These are phyloP conservation scores for Cladobotryum protrusum DNA, from an alignment of 2,329 filamentous ascomycete species.

Conservation along the genomic window DNA sequence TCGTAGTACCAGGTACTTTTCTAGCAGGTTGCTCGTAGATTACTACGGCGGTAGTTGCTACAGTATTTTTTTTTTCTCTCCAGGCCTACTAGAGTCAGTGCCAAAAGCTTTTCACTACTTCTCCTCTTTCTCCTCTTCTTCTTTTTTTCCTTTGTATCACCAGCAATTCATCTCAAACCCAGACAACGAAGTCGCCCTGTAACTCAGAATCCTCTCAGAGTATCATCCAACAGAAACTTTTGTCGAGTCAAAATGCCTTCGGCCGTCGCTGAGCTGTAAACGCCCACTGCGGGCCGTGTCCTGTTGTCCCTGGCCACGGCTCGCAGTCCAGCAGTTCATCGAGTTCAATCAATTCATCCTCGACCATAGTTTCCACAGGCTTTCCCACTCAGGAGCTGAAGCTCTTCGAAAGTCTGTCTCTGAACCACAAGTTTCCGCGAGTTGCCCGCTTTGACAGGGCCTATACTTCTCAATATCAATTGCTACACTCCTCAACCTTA, in stretches of 20 bases:
- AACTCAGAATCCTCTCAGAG: constrained; percentile 25
- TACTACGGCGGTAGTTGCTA: too few species aligned
- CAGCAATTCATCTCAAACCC: constrained; percentile 27
- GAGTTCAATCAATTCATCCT: constrained; percentile 51
- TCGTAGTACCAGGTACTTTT: too few species aligned
- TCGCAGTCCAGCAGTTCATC: constrained; percentile 83
- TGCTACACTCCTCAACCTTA: neutral
- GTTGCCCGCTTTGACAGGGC: constrained; percentile 25
- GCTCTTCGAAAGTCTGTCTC: constrained; percentile 34
- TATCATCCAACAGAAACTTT: constrained; percentile 44
- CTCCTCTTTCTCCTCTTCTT: constrained; percentile 17
- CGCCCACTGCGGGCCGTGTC: constrained; percentile 66
- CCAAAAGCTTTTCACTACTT: constrained; percentile 7
- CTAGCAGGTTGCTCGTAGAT: too few species aligned
- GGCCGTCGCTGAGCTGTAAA: constrained; percentile 90
- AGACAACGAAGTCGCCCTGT: constrained; percentile 62
- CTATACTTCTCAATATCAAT: constrained; percentile 12
- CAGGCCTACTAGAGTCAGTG: neutral
- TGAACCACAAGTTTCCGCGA: constrained; percentile 28
- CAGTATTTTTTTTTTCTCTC: constrained; percentile 19
- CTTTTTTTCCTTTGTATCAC: constrained; percentile 25
- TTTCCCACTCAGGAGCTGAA: constrained; percentile 39
- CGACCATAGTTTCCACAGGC: constrained; percentile 62
- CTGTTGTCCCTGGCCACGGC: constrained; percentile 40
- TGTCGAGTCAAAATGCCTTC: constrained; percentile 67